Evolutionary conservation across 1,284 basidiomycete genomes (phyloP).

Genomic region (Porodaedalea pini): DNA sequence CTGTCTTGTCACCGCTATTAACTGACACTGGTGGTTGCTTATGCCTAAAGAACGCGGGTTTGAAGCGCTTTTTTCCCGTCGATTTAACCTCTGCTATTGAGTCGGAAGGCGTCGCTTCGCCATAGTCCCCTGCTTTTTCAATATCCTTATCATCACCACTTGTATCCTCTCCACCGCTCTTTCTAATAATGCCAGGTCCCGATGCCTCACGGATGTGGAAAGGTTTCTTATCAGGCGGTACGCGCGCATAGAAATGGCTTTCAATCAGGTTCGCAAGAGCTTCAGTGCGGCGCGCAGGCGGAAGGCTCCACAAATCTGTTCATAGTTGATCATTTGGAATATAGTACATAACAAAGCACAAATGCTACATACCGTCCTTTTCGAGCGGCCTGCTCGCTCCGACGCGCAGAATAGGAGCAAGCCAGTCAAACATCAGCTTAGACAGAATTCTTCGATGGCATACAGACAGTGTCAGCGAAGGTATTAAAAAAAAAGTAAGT

Average conservation of each 20-base stretch:
- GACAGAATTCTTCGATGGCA: slow-evolving; percentile 3
- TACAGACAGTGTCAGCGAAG: background rate
- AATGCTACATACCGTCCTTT: slow-evolving; percentile 16
- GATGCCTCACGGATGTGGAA: slow-evolving; percentile 18
- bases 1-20: background rate
- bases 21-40: background rate
- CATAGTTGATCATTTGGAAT: background rate
- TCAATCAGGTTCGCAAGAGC: slow-evolving; percentile 42
- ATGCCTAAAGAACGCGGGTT: background rate
- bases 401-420: slow-evolving; percentile 13
- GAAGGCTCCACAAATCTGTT: slow-evolving; percentile 53
- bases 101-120: background rate
- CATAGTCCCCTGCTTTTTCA: background rate
- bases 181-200: background rate
- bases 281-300: slow-evolving; percentile 36
- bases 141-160: background rate
- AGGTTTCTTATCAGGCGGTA: slow-evolving; percentile 47
- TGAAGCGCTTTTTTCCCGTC: background rate
- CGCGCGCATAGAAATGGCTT: slow-evolving; percentile 44
- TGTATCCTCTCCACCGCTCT: background rate
- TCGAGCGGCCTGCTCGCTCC: slow-evolving; percentile 16
- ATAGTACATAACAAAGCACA: background rate
- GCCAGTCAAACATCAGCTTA: slow-evolving; percentile 17
- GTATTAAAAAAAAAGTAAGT: background rate
- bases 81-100: background rate